phyloP scores from a whole-genome alignment of 345 rosid genomes.

The Eucalyptus cladocalyx region DNA sequence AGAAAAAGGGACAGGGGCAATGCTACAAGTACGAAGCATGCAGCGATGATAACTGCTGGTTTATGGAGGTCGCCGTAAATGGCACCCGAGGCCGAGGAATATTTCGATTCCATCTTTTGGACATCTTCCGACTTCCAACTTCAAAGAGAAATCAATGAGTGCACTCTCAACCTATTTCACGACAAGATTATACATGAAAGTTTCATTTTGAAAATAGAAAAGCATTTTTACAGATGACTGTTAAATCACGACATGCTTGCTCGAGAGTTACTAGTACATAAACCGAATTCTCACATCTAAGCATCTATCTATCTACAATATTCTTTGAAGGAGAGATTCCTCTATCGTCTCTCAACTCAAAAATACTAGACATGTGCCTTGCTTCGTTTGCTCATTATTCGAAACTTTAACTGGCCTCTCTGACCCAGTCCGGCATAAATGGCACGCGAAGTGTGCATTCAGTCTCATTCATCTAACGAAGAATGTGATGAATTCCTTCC shows the following conservation, averaged over 20 bases:
- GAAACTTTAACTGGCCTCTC: not conserved
- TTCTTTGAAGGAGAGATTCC: not conserved
- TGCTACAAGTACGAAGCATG: constrained; percentile 53
- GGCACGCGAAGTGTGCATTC: not conserved
- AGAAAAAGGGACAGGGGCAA: constrained; percentile 37
- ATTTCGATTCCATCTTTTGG: constrained; percentile 4
- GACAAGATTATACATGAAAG: not conserved
- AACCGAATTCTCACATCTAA: not conserved
- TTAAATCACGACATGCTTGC: not conserved
- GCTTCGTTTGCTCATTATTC: not conserved
- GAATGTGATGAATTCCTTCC: not conserved
- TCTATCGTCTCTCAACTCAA: not conserved
- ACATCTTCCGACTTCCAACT: not conserved
- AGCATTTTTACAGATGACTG: not conserved
- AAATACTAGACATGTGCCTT: not conserved
- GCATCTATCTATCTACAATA: not conserved
- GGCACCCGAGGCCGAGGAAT: not conserved
- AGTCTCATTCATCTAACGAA: not conserved
- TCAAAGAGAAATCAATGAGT: not conserved
- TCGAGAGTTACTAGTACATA: not conserved
- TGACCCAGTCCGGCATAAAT: not conserved
- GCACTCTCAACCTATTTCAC: not conserved
- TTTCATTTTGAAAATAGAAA: not conserved
- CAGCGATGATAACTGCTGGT: constrained; percentile 50
- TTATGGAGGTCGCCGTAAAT: constrained; percentile 33